Evolutionary conservation across 1,284 basidiomycete species (phyloP), one percentile per base, ranked within the genome.

Genomic region (Somion occarium): DNA sequence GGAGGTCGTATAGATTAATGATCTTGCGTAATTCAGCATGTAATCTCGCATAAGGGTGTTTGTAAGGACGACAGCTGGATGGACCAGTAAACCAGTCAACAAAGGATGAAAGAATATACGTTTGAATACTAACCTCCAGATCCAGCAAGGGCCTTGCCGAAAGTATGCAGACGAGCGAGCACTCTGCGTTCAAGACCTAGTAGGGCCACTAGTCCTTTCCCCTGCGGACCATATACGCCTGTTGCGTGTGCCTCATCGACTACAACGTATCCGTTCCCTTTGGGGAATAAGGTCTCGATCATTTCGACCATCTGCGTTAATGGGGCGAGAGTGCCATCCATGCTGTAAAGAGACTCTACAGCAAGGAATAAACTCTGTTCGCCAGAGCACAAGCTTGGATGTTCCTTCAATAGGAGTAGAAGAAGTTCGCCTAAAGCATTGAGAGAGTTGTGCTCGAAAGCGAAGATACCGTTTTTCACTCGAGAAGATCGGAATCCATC

Each of bases 301-400:
- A 76, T 60, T 13, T 78, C 73, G 13, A 84, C 76, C 50, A 97
- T 84, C 30, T 80, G 76, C 4, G 56, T 55, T 13, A 98, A 72
- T 1, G 93, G 92, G 1, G 90, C 81, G 53, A 95, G 77, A 44
- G 93, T 95, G 15, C 95, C 95, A 61, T 98, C 95, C 95, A 98
- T 98, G 54, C 88, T 92, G 64, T 98, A 98, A 50, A 98, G 69
- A 41, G 83, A 85, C 73, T 98, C 95, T 15, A 97, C 82, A 0
- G 91, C 85, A n/a, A 98, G 64, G 57, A 93, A 89, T 5, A 88
- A 72, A 54, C 75, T 88, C 51, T 66, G 64, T 30, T 62, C 58
- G 0, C 69, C 67, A 3, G 56, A 52, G 18, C 54, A 59, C n/a
- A 84, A 50, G 9, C 63, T 69, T 0, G 66, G 62, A 4, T 67